These are phyloP conservation scores for Kondoa subrosea DNA, from an alignment of 768 basidiomycete genomes.

Conservation along the genomic window DNA sequence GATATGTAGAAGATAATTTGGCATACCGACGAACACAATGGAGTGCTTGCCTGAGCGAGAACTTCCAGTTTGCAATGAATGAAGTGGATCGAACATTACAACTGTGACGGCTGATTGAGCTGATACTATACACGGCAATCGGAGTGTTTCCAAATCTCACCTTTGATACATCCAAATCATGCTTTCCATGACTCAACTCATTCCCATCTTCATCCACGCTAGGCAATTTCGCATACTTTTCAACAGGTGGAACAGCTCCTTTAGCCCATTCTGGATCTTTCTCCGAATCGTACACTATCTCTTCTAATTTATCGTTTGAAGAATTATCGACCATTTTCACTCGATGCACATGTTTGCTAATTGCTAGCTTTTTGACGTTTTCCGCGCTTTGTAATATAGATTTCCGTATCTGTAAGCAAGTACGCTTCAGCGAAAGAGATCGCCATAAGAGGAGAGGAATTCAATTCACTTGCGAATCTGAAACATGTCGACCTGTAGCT, in stretches of 20 bases:
- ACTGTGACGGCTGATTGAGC: too few relatives aligned
- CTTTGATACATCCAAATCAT: not conserved
- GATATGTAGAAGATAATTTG: too few relatives aligned
- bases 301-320: conserved; percentile 19
- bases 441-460: not conserved
- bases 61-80: too few relatives aligned
- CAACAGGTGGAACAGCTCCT: conserved; percentile 2
- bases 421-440: not conserved
- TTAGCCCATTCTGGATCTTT: conserved; percentile 24
- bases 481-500: conserved; percentile 24
- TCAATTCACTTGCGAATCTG: conserved; percentile 8
- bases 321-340: conserved; percentile 29
- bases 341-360: conserved; percentile 19
- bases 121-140: not conserved
- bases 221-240: conserved; percentile 1
- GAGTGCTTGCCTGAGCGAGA: too few relatives aligned
- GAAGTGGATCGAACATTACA: too few relatives aligned
- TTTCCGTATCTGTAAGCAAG: conserved; percentile 18
- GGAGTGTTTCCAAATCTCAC: not conserved
- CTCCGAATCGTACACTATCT: conserved; percentile 27
- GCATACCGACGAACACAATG: too few relatives aligned
- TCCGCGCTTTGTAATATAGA: conserved; percentile 18
- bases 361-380: conserved; percentile 18
- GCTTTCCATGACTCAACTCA: not conserved
- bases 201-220: not conserved